These are phyloP conservation scores for Argentina anserina DNA, from an alignment of 306 rosid species.

Conservation along the genomic window DNA sequence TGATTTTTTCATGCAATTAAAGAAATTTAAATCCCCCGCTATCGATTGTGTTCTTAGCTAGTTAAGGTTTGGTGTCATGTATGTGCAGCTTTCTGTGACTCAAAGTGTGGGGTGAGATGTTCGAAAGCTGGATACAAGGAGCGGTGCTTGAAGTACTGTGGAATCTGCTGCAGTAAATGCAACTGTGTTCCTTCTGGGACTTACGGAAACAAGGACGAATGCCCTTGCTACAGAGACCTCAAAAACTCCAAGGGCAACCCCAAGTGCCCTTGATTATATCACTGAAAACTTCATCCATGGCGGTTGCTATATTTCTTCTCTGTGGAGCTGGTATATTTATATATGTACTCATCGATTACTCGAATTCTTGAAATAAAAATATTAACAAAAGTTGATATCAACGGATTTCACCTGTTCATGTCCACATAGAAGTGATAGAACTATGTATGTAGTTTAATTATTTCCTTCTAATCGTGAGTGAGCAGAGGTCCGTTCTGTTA, in stretches of 20 bases:
- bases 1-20: too few relatives aligned
- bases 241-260: conserved; percentile 70
- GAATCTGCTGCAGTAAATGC: conserved; percentile 78
- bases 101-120: conserved; percentile 58
- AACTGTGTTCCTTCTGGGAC: conserved; percentile 89
- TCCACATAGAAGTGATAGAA: too few relatives aligned
- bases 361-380: background rate
- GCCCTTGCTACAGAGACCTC: conserved; percentile 80
- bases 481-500: background rate
- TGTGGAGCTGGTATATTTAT: background rate
- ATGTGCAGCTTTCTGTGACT: conserved; percentile 44
- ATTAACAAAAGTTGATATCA: background rate
- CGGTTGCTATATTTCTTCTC: background rate
- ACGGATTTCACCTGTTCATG: too few relatives aligned
- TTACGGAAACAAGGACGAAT: conserved; percentile 77
- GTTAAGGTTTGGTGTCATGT: background rate
- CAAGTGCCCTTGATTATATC: conserved; percentile 65
- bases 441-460: background rate
- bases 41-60: background rate
- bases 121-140: conserved; percentile 54
- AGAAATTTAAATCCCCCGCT: too few relatives aligned
- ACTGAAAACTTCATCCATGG: background rate
- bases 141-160: conserved; percentile 74
- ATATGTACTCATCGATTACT: background rate
- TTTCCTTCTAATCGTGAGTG: background rate